Evolutionary conservation across 805 yeast genomes (phyloP).

Genomic region (Metschnikowia bowlesiae): DNA sequence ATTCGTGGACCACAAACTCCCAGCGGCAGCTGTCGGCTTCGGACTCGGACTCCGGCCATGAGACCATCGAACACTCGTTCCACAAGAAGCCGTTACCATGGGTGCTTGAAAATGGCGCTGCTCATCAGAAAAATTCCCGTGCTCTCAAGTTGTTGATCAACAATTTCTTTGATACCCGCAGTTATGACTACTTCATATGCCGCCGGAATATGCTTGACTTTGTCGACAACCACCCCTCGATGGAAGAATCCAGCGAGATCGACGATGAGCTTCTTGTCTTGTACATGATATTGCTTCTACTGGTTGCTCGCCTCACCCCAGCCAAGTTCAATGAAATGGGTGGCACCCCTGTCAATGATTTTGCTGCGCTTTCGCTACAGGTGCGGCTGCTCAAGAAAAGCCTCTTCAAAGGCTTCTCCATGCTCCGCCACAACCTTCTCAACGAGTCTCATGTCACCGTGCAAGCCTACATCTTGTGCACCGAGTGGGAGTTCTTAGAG

Average conservation of each 20-base stretch:
- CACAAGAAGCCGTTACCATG: conserved; percentile 32
- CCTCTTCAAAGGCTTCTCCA: conserved; percentile 39
- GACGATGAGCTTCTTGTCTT: conserved; percentile 47
- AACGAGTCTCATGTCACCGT: conserved; percentile 47
- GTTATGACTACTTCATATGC: conserved; percentile 39
- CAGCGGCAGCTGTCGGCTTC: conserved; percentile 2
- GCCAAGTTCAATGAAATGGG: conserved; percentile 17
- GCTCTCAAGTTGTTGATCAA: conserved; percentile 34
- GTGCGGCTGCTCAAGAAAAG: conserved; percentile 17
- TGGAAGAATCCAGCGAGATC: conserved; percentile 40
- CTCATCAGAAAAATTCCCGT: conserved; percentile 23
- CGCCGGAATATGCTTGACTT: conserved; percentile 31
- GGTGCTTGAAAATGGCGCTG: conserved; percentile 13
- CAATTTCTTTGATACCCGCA: conserved; percentile 36
- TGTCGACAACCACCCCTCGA: conserved; percentile 29
- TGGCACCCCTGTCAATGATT: conserved; percentile 6
- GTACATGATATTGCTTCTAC: conserved; percentile 40
- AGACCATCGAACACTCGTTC: background rate
- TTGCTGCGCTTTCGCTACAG: conserved; percentile 19
- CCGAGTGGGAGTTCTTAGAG: conserved; percentile 47
- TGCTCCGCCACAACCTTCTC: conserved; percentile 43
- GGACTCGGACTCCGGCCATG: background rate
- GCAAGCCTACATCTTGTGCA: conserved; percentile 46
- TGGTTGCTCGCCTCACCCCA: conserved; percentile 36
- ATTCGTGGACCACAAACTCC: conserved; percentile 8